phyloP scores from a whole-genome alignment of 192 early-diverging fungal genomes.

The Backusella australiensis region DNA sequence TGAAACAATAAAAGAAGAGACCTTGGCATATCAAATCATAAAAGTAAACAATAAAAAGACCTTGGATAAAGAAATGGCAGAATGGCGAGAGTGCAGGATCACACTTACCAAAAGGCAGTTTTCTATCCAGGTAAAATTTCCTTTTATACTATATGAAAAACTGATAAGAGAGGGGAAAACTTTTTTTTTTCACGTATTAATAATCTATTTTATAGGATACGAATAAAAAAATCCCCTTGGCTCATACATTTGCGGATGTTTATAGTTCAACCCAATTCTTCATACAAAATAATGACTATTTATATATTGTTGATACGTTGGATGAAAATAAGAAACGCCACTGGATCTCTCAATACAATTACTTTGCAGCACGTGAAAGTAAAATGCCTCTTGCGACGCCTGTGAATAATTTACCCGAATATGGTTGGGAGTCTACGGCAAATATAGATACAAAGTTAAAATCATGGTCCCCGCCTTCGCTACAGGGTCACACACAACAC shows the following conservation, averaged over 20 bases:
- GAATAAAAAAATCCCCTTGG: background rate
- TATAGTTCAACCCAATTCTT: background rate
- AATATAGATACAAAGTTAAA: background rate
- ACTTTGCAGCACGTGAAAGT: slow-evolving; percentile 77
- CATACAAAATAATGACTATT: background rate
- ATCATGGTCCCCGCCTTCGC: background rate
- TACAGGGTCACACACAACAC: background rate
- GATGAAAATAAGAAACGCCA: background rate
- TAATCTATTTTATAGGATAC: background rate
- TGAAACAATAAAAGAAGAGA: background rate
- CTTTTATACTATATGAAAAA: background rate
- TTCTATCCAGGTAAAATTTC: slow-evolving; percentile 4
- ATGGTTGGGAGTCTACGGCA: slow-evolving; percentile 57
- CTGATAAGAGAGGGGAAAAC: background rate
- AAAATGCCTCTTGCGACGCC: slow-evolving; percentile 70
- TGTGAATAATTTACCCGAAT: slow-evolving; percentile 64
- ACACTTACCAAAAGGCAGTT: background rate
- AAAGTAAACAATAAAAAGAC: background rate
- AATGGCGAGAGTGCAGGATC: slow-evolving; percentile 10
- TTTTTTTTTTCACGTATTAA: background rate
- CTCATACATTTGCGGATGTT: background rate
- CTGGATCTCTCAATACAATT: slow-evolving; percentile 75
- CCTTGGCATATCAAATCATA: background rate
- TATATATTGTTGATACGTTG: background rate
- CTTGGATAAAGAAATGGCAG: background rate